A percentile compares a stretch with the other conserved stretches of the same genome.
phyloP scores from a whole-genome alignment of 768 basidiomycete species.

The Mycena belliarum region DNA sequence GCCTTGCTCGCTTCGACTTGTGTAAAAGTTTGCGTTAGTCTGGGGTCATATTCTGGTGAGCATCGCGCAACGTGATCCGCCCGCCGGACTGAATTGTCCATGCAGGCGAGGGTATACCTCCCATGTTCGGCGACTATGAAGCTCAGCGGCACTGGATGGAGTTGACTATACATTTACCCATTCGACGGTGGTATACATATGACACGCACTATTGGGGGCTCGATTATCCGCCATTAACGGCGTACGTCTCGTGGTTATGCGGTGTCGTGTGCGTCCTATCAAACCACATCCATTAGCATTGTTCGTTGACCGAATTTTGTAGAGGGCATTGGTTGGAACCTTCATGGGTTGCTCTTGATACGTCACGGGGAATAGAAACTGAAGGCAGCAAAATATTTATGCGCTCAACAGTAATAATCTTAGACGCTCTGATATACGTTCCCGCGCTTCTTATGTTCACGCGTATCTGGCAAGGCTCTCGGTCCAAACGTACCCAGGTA shows the following conservation, averaged over 20 bases:
- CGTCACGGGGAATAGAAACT: conserved; percentile 74
- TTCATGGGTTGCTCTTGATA: conserved; percentile 70
- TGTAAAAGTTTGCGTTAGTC: conserved; percentile 68
- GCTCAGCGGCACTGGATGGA: conserved; percentile 98
- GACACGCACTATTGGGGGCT: conserved; percentile 92
- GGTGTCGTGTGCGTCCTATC: conserved; percentile 62
- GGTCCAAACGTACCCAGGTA: conserved; percentile 82
- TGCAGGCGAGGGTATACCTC: conserved; percentile 68
- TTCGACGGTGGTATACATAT: conserved; percentile 82
- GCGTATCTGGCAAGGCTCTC: conserved; percentile 61
- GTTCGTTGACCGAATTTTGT: background rate
- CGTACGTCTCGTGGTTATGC: conserved; percentile 85
- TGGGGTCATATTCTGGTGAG: conserved; percentile 85
- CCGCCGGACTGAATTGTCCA: background rate
- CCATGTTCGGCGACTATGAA: conserved; percentile 91
- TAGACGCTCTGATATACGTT: conserved; percentile 74
- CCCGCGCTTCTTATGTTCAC: conserved; percentile 72
- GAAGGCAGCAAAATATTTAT: conserved; percentile 71
- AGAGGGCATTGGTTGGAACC: conserved; percentile 44
- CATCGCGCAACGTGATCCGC: conserved; percentile 1
- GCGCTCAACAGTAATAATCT: conserved; percentile 70
- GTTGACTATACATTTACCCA: conserved; percentile 74
- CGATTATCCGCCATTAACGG: conserved; percentile 93
- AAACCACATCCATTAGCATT: background rate
- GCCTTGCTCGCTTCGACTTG: conserved; percentile 53